phyloP scores from a whole-genome alignment of 2,329 filamentous ascomycete genomes.

The Fusarium scirpi region DNA sequence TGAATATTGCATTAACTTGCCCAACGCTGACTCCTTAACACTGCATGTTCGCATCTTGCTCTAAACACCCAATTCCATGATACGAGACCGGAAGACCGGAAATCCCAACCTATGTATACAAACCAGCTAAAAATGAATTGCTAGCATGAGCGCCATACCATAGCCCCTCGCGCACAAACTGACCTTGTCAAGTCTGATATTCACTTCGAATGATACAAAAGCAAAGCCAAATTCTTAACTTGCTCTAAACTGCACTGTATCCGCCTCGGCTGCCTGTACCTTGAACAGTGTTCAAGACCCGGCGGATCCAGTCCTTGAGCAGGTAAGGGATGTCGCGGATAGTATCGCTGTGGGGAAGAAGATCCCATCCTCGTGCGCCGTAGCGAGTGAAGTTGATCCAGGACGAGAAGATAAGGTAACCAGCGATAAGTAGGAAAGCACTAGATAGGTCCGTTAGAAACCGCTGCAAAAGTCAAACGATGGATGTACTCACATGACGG shows the following conservation, averaged over 20 bases:
- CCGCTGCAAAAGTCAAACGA: too few species aligned
- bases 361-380: conserved; percentile 93
- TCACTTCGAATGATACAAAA: conserved; percentile 1
- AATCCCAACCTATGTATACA: conserved; percentile 44
- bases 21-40: conserved; percentile 6
- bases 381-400: conserved; percentile 99
- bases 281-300: conserved; percentile 85
- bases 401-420: conserved; percentile 96
- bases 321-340: conserved; percentile 94
- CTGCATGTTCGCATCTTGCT: conserved; percentile 20
- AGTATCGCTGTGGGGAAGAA: conserved; percentile 91
- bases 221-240: not conserved
- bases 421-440: conserved; percentile 83
- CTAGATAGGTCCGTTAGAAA: conserved; percentile 61
- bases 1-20: not conserved
- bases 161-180: conserved; percentile 1
- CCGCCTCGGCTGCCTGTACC: conserved; percentile 87
- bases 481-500: conserved; percentile 81
- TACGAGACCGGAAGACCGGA: conserved; percentile 25
- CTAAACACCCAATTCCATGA: conserved; percentile 39
- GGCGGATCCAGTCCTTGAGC: conserved; percentile 86
- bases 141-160: conserved; percentile 46
- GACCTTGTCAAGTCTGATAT: not conserved
- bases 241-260: conserved; percentile 86
- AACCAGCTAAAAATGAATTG: conserved; percentile 41